Base-by-base conservation (phyloP, 768 basidiomycete genomes). In the Pleurotus citrinopileatus region DNA sequence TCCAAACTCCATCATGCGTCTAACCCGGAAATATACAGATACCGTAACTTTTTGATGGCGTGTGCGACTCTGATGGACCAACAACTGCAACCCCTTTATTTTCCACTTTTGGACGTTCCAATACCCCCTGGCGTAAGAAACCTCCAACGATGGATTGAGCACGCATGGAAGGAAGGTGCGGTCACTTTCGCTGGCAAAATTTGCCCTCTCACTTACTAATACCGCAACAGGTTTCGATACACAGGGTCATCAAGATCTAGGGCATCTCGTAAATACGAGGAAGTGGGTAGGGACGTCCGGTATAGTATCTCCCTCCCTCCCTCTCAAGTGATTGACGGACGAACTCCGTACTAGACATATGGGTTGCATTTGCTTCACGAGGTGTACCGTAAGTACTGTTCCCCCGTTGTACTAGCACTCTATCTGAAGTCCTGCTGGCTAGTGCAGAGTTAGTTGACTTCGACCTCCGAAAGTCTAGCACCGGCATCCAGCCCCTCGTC, bases 241-340 rank as follows among this genome's bases (percentile, higher is more conserved):
- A 19, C 78, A 86, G 55, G 94, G 94, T 2, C 81, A 81, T 12
- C 53, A 69, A 47, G 70, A 92, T 37, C 70, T 94, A 7, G 75
- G 79, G 22, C 73, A 65, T n/a, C 63, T 81, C 8, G 76, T 68
- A 57, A 83, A 77, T 1, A 87, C 84, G 2, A 73, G 62, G 6
- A 90, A 88, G 65, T 90, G 83, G 84, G 86, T 96, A 42, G 94
- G 94, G 15, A 89, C 91, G 8, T 79, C 80, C 65, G 91, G 91
- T 88, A 59, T 53, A 61, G n/a, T 20, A 42, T 13, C 17, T n/a
- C 26, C 38, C 54, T 28, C 25, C n/a, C 40, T 42, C 25, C 42
- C 10, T 38, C 28, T 50, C 27, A 26, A 15, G 28, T 46, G 27
- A 19, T 27, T 9, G 42, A 36, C 26, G 32, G 28, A 2, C n/a